phyloP scores from a whole-genome alignment of 164 flowering plant genomes.

The Stephania yunnanensis region DNA sequence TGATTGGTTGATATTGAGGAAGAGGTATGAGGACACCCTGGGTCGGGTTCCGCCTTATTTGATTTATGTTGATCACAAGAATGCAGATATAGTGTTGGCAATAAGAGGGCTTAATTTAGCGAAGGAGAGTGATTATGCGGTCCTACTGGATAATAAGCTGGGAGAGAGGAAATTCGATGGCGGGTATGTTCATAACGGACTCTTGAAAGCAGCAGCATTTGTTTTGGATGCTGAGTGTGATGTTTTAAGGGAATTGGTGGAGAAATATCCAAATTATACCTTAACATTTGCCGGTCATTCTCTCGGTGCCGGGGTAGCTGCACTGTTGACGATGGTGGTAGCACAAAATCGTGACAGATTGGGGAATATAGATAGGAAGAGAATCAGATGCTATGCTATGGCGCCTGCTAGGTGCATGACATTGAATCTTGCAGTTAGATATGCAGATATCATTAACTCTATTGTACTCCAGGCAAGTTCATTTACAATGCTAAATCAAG shows the following conservation, averaged over 20 bases:
- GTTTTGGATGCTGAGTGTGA: slow-evolving; percentile 71
- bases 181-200: slow-evolving; percentile 95
- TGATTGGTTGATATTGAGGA: slow-evolving; percentile 53
- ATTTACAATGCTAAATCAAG: background rate
- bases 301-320: slow-evolving; percentile 69
- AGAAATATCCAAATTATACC: slow-evolving; percentile 55
- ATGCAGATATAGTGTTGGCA: slow-evolving; percentile 62
- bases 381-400: slow-evolving; percentile 59
- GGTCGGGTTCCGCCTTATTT: slow-evolving; percentile 78
- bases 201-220: slow-evolving; percentile 81
- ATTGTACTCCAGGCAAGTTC: slow-evolving; percentile 62
- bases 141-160: slow-evolving; percentile 73
- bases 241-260: slow-evolving; percentile 49
- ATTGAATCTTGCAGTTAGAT: slow-evolving; percentile 67
- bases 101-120: slow-evolving; percentile 79
- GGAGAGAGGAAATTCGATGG: slow-evolving; percentile 83
- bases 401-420: slow-evolving; percentile 69
- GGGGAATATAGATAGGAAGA: slow-evolving; percentile 52
- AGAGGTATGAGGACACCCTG: slow-evolving; percentile 51
- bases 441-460: slow-evolving; percentile 72
- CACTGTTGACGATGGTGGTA: slow-evolving; percentile 49
- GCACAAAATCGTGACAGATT: slow-evolving; percentile 44
- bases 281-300: slow-evolving; percentile 94
- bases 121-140: slow-evolving; percentile 74
- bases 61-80: slow-evolving; percentile 71